Evolutionary conservation across 2,329 filamentous ascomycete genomes (phyloP).

Genomic region (Raffaelea arxii): DNA sequence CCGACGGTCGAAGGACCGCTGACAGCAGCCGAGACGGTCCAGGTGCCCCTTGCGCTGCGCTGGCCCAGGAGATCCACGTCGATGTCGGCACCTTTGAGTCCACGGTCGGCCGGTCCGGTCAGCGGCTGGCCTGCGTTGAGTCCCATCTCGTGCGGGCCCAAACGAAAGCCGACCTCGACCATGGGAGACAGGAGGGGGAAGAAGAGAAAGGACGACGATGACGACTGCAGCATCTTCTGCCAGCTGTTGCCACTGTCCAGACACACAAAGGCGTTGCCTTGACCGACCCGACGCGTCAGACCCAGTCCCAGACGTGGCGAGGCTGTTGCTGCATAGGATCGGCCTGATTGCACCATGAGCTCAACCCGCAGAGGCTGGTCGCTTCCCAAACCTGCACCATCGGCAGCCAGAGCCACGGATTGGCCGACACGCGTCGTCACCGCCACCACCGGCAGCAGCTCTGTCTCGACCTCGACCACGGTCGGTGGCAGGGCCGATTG

Average conservation of each 20-base stretch:
- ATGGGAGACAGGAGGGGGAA: constrained; percentile 21
- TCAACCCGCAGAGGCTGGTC: constrained; percentile 25
- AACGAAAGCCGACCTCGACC: constrained; percentile 31
- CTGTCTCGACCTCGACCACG: constrained; percentile 25
- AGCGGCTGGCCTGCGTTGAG: constrained; percentile 20
- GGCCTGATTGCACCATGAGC: constrained; percentile 15
- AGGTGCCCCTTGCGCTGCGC: constrained; percentile 15
- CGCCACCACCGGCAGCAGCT: constrained; percentile 27
- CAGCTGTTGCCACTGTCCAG: constrained; percentile 32
- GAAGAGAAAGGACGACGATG: constrained; percentile 5
- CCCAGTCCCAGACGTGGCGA: constrained; percentile 16
- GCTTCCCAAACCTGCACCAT: constrained; percentile 6
- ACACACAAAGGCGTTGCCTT: constrained; percentile 27
- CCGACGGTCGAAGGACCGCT: constrained; percentile 19
- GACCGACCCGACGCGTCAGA: constrained; percentile 8
- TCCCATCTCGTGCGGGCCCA: constrained; percentile 21
- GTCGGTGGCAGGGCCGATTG: constrained; percentile 13
- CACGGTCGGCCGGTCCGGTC: constrained; percentile 21
- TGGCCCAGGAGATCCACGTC: constrained; percentile 17
- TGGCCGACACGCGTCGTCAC: constrained; percentile 24
- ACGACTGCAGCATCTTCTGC: constrained; percentile 11
- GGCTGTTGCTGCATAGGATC: neutral
- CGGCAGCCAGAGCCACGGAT: constrained; percentile 1
- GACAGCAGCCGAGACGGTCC: constrained; percentile 28
- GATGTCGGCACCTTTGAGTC: constrained; percentile 27